Evolutionary conservation across 164 flowering plant genomes (phyloP), one percentile per base, ranked within the genome.

Genomic region (Vitis rotundifolia): DNA sequence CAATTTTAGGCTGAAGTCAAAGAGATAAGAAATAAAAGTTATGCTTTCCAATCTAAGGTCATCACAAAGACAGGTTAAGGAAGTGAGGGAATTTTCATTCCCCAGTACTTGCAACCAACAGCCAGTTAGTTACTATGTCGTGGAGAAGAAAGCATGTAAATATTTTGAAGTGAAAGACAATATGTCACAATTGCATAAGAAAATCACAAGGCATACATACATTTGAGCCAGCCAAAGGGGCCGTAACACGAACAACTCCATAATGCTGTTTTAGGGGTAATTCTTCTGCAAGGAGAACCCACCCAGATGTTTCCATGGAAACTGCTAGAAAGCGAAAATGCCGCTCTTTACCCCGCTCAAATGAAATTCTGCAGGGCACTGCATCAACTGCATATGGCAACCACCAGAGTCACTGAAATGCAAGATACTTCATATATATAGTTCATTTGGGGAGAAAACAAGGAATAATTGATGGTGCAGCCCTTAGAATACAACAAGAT

Each of bases 331-430:
- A 91, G 76, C 13, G 76, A 83, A 96, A 87, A 67, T 89, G 94
- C 3, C 99, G 95, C 68, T 96, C 99, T 81, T 87, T 96, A 31
- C 98, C 97, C 77, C 93, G 85, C 81, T 96, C 97, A 81, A 96
- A 96, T 55, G 99, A 88, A 75, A 93, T 92, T 85, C 91, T 88
- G 80, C 99, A 96, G 76, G 99, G 93, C 77, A 93, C 82, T 26
- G 95, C 97, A 85, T 87, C 96, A 73, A 75, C 97, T 96, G 88
- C 85, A 84, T 47, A 78, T 60, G 63, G 68, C 11, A 76, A 49
- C 66, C 61, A 66, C 14, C 37, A 73, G 67, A 61, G 31, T 52
- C 49, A 63, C n/a, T 55, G 7, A 53, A 50, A 22, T 4, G 63
- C 62, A 73, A 16, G 44, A 37, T 37, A 37, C 44, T 37, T 37